Conservation (phyloP, 331 rosid species). For the Telfairia occidentalis region DNA sequence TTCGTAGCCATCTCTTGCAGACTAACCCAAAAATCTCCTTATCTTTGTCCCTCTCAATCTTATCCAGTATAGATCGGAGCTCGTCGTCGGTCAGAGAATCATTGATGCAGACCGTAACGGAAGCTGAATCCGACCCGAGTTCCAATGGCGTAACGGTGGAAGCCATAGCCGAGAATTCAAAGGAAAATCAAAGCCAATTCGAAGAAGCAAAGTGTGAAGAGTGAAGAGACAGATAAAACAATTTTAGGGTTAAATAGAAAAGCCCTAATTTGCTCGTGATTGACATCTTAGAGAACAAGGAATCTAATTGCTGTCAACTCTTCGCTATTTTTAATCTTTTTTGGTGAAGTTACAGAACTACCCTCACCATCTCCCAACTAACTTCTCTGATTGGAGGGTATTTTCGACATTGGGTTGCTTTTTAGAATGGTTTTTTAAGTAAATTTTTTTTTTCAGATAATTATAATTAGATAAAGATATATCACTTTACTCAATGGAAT, state of each 20-base stretch:
- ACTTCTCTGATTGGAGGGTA: not conserved
- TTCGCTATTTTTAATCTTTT: not conserved
- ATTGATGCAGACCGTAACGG: slow-evolving; percentile 35
- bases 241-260: slow-evolving; percentile 4
- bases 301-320: not conserved
- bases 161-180: slow-evolving; percentile 25
- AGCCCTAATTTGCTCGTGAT: not conserved
- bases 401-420: not conserved
- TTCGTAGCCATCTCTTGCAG: slow-evolving; percentile 74
- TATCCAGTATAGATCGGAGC: slow-evolving; percentile 51
- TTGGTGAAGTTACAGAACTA: not conserved
- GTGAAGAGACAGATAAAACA: not conserved
- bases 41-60: slow-evolving; percentile 51
- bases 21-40: slow-evolving; percentile 77
- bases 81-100: slow-evolving; percentile 64
- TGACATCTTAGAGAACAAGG: not conserved
- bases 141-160: slow-evolving; percentile 7
- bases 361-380: not conserved
- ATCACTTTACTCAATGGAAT: not conserved
- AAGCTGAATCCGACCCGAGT: slow-evolving; percentile 2
- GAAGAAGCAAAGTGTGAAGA: slow-evolving; percentile 1
- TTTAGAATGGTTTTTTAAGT: not conserved
- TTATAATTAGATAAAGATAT: not conserved
- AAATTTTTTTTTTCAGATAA: not conserved
- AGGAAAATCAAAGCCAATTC: slow-evolving; percentile 25